Evolutionary conservation across 306 rosid genomes (phyloP).

Genomic region (Trifolium dubium): DNA sequence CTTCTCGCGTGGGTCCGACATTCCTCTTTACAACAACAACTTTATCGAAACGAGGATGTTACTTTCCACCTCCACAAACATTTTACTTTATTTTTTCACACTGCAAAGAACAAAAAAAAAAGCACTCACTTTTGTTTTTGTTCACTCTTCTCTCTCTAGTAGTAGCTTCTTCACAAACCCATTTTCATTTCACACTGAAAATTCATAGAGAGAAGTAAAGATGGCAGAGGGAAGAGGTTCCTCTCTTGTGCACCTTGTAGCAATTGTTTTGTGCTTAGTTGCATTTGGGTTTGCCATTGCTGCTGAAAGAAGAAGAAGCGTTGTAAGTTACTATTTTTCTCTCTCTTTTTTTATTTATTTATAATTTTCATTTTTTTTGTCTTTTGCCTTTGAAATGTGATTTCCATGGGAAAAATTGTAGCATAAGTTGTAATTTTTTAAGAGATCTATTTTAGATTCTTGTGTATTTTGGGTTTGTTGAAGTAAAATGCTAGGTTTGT

Average conservation of each 20-base stretch:
- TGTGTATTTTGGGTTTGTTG: background rate
- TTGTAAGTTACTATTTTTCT: conserved; percentile 49
- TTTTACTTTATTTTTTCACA: background rate
- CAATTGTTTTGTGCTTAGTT: conserved; percentile 68
- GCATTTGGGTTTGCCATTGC: conserved; percentile 99
- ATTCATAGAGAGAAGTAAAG: background rate
- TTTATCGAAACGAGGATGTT: conserved; percentile 3
- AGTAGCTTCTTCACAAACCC: background rate
- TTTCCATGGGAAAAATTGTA: background rate
- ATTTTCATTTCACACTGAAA: background rate
- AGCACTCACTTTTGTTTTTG: background rate
- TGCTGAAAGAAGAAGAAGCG: conserved; percentile 89
- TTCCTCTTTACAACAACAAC: conserved; percentile 2
- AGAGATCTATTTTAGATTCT: conserved; percentile 23
- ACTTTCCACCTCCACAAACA: background rate
- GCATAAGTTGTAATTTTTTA: background rate
- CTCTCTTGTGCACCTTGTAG: conserved; percentile 76
- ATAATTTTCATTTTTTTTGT: too few species aligned
- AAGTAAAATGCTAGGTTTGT: background rate
- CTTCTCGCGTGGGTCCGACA: background rate
- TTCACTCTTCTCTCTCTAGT: background rate
- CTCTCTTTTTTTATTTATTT: background rate
- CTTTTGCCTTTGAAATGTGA: background rate
- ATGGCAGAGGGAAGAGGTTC: conserved; percentile 93
- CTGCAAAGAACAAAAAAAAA: background rate